Evolutionary conservation across 805 yeast species (phyloP).

Genomic region (Candida oleophila): DNA sequence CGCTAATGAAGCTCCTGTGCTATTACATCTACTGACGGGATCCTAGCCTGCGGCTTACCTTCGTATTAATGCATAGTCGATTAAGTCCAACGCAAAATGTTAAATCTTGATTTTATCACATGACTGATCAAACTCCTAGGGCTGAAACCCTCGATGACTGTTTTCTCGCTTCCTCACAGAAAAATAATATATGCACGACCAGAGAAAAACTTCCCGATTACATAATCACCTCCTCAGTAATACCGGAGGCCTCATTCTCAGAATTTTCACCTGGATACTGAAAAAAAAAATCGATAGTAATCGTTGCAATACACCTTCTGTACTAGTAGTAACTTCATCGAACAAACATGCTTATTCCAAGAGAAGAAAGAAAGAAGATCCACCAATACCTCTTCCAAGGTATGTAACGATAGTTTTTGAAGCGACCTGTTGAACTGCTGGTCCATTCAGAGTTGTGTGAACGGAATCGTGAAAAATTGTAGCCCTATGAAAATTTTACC

Average conservation of each 20-base stretch:
- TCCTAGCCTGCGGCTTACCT: not conserved
- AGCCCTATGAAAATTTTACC: too few species aligned
- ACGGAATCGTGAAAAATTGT: too few species aligned
- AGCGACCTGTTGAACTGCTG: not conserved
- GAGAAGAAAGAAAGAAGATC: slow-evolving; percentile 99
- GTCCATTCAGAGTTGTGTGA: not conserved
- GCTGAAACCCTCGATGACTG: slow-evolving; percentile 3
- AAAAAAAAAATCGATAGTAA: slow-evolving; percentile 3
- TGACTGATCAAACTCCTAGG: not conserved
- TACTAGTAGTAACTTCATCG: slow-evolving; percentile 7
- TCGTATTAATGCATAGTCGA: not conserved
- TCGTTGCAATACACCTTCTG: not conserved
- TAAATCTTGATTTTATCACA: not conserved
- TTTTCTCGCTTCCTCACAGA: not conserved
- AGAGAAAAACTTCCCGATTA: not conserved
- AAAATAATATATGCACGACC: not conserved
- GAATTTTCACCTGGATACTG: slow-evolving; percentile 4
- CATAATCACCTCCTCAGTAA: not conserved
- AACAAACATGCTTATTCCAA: slow-evolving; percentile 91
- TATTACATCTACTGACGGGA: too few species aligned
- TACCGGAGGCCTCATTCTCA: slow-evolving; percentile 1
- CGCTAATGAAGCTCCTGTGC: too few species aligned
- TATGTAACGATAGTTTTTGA: slow-evolving; percentile 44
- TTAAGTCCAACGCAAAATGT: not conserved
- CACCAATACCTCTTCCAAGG: slow-evolving; percentile 99